phyloP scores from a whole-genome alignment of 2,329 filamentous ascomycete genomes.

The Pseudogymnoascus sp. region DNA sequence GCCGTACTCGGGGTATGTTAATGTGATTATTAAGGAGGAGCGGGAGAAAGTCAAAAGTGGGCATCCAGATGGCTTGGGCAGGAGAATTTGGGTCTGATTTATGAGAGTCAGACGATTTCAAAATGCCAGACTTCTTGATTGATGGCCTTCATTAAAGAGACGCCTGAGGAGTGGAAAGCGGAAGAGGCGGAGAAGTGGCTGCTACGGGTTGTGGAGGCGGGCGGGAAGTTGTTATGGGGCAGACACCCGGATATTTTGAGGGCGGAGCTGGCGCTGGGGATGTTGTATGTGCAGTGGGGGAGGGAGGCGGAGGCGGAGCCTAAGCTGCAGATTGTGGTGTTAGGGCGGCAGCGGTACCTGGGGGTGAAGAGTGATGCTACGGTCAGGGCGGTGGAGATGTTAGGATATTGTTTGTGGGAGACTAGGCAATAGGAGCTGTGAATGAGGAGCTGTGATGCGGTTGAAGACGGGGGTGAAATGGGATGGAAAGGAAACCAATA shows the following conservation, averaged over 20 bases:
- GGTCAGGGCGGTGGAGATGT: background rate
- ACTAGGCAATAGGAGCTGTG: background rate
- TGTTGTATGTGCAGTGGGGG: background rate
- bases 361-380: background rate
- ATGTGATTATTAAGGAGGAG: background rate
- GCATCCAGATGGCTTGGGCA: background rate
- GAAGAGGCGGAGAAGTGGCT: constrained; percentile 6
- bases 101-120: background rate
- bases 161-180: background rate
- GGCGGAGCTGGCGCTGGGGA: background rate
- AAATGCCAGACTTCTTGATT: background rate
- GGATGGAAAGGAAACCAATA: background rate
- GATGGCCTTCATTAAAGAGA: background rate
- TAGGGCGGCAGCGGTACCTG: background rate
- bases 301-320: background rate
- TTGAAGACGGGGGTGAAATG: background rate
- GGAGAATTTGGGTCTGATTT: background rate
- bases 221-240: background rate
- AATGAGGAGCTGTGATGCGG: background rate
- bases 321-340: background rate
- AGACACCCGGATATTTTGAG: background rate
- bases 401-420: background rate
- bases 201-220: background rate
- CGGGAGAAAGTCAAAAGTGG: background rate
- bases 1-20: background rate